These are phyloP conservation scores for Mycena rosella DNA, from an alignment of 768 basidiomycete species.

Conservation along the genomic window DNA sequence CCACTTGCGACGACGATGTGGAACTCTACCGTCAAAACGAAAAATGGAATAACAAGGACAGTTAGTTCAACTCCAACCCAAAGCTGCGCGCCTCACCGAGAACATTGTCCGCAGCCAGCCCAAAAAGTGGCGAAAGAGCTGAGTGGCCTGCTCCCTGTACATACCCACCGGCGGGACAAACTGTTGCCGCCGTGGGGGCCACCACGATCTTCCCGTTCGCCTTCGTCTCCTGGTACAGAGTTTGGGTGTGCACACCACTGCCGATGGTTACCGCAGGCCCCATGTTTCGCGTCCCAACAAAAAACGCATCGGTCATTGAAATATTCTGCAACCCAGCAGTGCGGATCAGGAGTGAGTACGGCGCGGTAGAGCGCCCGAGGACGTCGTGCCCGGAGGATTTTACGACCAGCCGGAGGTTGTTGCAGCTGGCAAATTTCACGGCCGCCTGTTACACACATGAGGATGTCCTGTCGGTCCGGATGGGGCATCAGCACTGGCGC, in stretches of 20 bases:
- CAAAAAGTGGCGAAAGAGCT: no score
- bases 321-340: no score
- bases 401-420: constrained; percentile 48
- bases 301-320: no score
- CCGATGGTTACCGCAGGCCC: no score
- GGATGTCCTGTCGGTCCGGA: not conserved
- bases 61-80: no score
- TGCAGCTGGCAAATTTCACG: no score
- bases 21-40: constrained; percentile 21
- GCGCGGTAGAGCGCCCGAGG: constrained; percentile 51
- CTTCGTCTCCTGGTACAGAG: constrained; percentile 41
- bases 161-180: no score
- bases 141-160: no score
- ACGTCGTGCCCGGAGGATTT: constrained; percentile 53
- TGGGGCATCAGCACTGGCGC: not conserved
- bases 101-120: no score
- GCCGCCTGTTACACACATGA: constrained; percentile 16
- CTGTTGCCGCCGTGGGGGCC: constrained; percentile 42
- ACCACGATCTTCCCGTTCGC: constrained; percentile 42
- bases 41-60: not conserved
- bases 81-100: no score
- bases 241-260: constrained; percentile 42
- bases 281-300: no score
- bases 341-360: no score
- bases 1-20: constrained; percentile 22